Percentiles rank a stretch among this genome's conserved stretches.
phyloP scores from a whole-genome alignment of 2,329 filamentous ascomycete genomes.

The Monosporascus sp. region DNA sequence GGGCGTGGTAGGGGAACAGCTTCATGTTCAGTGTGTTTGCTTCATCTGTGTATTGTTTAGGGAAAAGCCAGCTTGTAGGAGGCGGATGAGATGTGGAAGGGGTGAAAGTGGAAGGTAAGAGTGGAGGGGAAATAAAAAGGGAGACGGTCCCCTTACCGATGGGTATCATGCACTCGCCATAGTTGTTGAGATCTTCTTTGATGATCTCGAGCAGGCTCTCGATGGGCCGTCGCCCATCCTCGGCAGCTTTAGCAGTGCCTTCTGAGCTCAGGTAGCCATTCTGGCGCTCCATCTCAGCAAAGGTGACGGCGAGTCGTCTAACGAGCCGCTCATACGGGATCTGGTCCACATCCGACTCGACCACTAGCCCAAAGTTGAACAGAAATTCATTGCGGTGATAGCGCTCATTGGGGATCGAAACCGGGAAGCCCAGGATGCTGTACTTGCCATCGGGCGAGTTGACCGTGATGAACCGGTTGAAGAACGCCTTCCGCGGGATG shows the following conservation, averaged over 20 bases:
- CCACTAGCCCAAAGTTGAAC: slow-evolving; percentile 91
- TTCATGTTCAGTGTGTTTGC: slow-evolving; percentile 96
- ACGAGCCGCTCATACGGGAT: slow-evolving; percentile 80
- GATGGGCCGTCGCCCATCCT: slow-evolving; percentile 61
- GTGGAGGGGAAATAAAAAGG: neutral
- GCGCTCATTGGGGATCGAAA: slow-evolving; percentile 75
- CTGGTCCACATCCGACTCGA: slow-evolving; percentile 63
- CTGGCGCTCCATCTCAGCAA: slow-evolving; percentile 89
- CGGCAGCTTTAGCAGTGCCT: slow-evolving; percentile 30
- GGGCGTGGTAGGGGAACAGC: slow-evolving; percentile 76
- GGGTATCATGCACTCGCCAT: slow-evolving; percentile 97
- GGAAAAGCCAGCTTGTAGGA: neutral
- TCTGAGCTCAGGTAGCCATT: slow-evolving; percentile 66
- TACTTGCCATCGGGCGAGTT: slow-evolving; percentile 65
- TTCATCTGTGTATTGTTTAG: slow-evolving; percentile 55
- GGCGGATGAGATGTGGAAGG: slow-evolving; percentile 3
- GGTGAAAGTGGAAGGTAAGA: neutral
- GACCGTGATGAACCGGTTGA: slow-evolving; percentile 82
- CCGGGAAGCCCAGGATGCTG: slow-evolving; percentile 79
- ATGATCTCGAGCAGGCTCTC: slow-evolving; percentile 78
- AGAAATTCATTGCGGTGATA: slow-evolving; percentile 96
- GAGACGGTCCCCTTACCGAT: slow-evolving; percentile 57
- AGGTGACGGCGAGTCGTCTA: slow-evolving; percentile 75
- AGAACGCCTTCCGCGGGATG: slow-evolving; percentile 91
- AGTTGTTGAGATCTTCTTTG: slow-evolving; percentile 88